Percentiles rank a stretch among this genome's conserved stretches.
Conservation (phyloP, 495 filamentous ascomycete genomes). For the Cairneyella variabilis region DNA sequence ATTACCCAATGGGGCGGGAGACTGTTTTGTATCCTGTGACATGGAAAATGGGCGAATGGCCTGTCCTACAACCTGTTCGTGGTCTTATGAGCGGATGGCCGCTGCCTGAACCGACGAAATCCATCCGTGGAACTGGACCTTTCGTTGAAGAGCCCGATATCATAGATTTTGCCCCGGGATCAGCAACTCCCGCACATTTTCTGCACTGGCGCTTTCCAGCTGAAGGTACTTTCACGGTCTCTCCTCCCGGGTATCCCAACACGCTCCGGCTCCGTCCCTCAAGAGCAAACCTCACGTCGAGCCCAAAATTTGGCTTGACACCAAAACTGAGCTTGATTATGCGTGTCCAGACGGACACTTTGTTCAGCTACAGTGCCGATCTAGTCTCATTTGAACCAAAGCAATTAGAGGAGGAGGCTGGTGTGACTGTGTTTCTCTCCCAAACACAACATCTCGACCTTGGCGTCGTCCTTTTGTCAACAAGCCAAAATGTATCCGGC, state of each 20-base stretch:
- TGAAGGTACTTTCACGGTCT: conserved; percentile 35
- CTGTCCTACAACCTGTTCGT: conserved; percentile 38
- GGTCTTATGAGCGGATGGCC: conserved; percentile 37
- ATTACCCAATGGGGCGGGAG: conserved; percentile 59
- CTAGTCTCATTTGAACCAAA: conserved; percentile 35
- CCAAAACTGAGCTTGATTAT: conserved; percentile 44
- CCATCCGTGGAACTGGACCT: conserved; percentile 34
- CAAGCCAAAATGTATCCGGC: background rate
- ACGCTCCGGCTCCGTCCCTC: conserved; percentile 41
- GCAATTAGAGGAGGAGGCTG: conserved; percentile 34
- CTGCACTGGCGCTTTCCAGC: conserved; percentile 45
- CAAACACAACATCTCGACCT: conserved; percentile 52
- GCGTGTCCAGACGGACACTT: conserved; percentile 44
- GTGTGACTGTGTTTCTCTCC: conserved; percentile 43
- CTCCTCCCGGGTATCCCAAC: conserved; percentile 29
- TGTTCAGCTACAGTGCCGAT: conserved; percentile 44
- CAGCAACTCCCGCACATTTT: conserved; percentile 40
- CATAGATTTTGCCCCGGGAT: conserved; percentile 35
- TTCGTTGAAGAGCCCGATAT: conserved; percentile 36
- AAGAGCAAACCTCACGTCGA: conserved; percentile 41
- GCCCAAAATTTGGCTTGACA: conserved; percentile 14
- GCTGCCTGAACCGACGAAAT: conserved; percentile 28
- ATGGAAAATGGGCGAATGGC: conserved; percentile 41
- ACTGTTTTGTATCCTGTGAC: conserved; percentile 49
- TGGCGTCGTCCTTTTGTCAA: conserved; percentile 39